Base-by-base conservation (phyloP, 371 early-diverging fungal genomes). In the Capillidium heterosporum region DNA sequence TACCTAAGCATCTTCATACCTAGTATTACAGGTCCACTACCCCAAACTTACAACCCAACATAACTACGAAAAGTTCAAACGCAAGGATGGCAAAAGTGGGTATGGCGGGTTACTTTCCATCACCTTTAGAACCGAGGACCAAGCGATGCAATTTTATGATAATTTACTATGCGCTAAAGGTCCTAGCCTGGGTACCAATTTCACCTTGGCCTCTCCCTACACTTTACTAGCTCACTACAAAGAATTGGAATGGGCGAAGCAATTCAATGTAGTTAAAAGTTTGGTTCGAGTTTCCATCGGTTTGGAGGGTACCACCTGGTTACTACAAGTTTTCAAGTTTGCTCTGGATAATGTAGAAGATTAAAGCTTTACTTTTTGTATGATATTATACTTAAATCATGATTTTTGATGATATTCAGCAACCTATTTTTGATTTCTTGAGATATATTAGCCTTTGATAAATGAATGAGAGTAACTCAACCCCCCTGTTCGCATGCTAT, bases 171-270 rank as follows among this genome's bases (percentile, higher is more conserved):
- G 78, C 59, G 79, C 82, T 56, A 96, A 96, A 65, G 97, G 97
- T 0, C 95, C 95, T 17, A 89, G 90, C 0, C 75, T 96, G 26
- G 97, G 97, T 1, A 95, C 95, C 42, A 93, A 91, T 71, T 96
- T 94, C 62, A 96, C 97, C 2, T 71, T 96, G 46, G 87, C 78
- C 3, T 84, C 86, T 58, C 94, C 95, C 4, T 96, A 95, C 63
- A 87, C 95, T 1, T 81, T 96, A 10, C 67, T 96, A 27, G 97
- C 95, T 2, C 97, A 96, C 64, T 93, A 82, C 68, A 74, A 69
- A 29, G 88, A 95, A 67, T 70, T 95, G 13, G 94, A 95, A 29
- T 93, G 91, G 91, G 95, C 90, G 3, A 75, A 71, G 15, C 59
- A 75, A 56, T 94, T 61, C 65, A 89, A 87, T 39, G 92, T 96